Evolutionary conservation across 805 yeast genomes (phyloP).

Genomic region (Saccharomycopsis sp.): DNA sequence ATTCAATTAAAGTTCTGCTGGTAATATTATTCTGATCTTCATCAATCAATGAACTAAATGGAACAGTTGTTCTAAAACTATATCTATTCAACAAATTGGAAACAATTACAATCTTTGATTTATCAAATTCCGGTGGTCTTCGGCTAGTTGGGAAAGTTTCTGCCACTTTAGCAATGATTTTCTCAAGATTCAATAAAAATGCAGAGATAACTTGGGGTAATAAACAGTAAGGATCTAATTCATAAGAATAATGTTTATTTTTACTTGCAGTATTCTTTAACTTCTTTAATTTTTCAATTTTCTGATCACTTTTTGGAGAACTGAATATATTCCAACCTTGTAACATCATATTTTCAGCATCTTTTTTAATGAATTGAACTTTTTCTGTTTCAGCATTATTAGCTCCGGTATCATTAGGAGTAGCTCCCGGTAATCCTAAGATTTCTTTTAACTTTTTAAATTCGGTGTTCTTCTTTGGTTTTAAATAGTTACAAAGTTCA

Average conservation of each 20-base stretch:
- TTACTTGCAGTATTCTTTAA: neutral
- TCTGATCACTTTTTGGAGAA: neutral
- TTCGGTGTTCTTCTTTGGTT: neutral
- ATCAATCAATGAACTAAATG: too few species aligned
- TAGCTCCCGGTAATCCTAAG: neutral
- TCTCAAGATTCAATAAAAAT: neutral
- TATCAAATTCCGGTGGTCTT: neutral
- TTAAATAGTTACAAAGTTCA: neutral
- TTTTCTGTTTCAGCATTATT: neutral
- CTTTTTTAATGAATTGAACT: neutral
- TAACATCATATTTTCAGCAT: neutral
- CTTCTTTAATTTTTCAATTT: neutral
- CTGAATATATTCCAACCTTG: slow-evolving; percentile 1
- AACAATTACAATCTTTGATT: neutral
- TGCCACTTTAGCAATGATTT: neutral
- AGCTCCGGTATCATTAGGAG: neutral
- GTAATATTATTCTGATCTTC: too few species aligned
- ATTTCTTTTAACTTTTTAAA: neutral
- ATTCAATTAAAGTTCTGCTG: neutral
- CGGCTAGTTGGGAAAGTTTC: too few species aligned
- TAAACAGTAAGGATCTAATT: neutral
- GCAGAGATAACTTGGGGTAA: neutral
- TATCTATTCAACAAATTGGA: neutral
- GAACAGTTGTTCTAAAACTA: slow-evolving; percentile 1
- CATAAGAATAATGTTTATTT: neutral